Conservation (phyloP, 345 rosid genomes). For the Pistacia vera region DNA sequence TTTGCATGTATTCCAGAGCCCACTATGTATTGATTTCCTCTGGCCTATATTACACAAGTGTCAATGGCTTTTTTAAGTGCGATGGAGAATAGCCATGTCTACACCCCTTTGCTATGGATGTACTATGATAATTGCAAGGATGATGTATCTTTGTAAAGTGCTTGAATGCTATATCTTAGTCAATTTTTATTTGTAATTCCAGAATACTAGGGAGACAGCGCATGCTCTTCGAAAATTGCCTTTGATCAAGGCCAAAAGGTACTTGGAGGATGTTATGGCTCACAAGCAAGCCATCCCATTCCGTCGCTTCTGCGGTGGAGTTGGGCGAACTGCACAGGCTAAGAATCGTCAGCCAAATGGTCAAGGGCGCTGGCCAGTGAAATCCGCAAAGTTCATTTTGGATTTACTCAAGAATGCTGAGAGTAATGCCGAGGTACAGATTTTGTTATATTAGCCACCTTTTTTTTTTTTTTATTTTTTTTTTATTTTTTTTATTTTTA, state of each 20-base stretch:
- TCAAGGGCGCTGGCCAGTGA: conserved; percentile 79
- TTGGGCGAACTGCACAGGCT: conserved; percentile 80
- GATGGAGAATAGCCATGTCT: neutral
- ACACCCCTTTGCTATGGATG: neutral
- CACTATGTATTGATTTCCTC: too few species aligned
- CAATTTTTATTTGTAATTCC: neutral
- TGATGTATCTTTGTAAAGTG: neutral
- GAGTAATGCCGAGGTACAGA: conserved; percentile 70
- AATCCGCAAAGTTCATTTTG: conserved; percentile 55
- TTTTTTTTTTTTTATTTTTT: neutral
- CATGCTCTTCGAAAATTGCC: conserved; percentile 60
- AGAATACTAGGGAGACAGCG: conserved; percentile 82
- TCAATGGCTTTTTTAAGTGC: neutral
- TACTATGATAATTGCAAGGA: neutral
- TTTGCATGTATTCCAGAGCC: neutral
- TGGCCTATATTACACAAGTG: neutral
- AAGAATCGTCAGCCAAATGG: conserved; percentile 83
- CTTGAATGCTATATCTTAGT: neutral
- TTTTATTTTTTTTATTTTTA: neutral
- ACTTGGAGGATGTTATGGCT: conserved; percentile 74
- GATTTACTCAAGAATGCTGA: conserved; percentile 71
- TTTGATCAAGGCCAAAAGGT: conserved; percentile 67
- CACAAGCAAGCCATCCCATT: conserved; percentile 89
- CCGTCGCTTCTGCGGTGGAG: conserved; percentile 73
- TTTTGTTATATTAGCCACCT: neutral